Evolutionary conservation across 2,329 filamentous ascomycete species (phyloP), one percentile per base, ranked within the genome.

Genomic region (Rosellinia necatrix): DNA sequence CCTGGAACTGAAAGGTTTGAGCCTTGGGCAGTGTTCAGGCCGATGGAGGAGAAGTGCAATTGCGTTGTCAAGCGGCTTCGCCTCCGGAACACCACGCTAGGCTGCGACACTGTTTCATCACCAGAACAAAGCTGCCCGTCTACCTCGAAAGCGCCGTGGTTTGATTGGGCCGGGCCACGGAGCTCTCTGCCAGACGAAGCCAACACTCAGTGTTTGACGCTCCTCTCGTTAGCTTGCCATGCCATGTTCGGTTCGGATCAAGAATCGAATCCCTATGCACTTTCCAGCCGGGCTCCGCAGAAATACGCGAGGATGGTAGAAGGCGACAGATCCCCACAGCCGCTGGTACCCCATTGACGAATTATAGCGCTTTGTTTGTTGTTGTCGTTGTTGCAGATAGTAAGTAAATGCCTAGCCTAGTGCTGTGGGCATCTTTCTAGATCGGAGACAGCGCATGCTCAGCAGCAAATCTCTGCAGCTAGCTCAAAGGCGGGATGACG

Each of bases 401-500:
- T n/a, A n/a, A n/a, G n/a, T n/a, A n/a, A n/a, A n/a, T 17, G 19
- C 34, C n/a, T 35, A 35, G n/a, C 6, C 19, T 17, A 42, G 12
- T 9, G 30, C 13, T 29, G 41, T 47, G 21, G 15, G 9, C 40
- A 30, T 15, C n/a, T 37, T 29, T 15, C 19, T 10, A 12, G 13
- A 22, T 17, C 9, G n/a, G 4, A 17, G 17, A 40, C 17, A 40
- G 8, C 12, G 8, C 5, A 17, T n/a, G n/a, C n/a, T n/a, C n/a
- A n/a, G n/a, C n/a, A n/a, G n/a, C n/a, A n/a, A n/a, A n/a, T n/a
- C n/a, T n/a, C n/a, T n/a, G n/a, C n/a, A n/a, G n/a, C n/a, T n/a
- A n/a, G n/a, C n/a, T 24, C 12, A 25, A 47, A 25, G 8, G 43
- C 29, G 43, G 29, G 30, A 47, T 47, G 43, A 47, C 43, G 43